Percentiles rank a stretch among this genome's conserved stretches.
Conservation (phyloP, 73 alveolate genomes). For the Paramecium sonneborni region DNA sequence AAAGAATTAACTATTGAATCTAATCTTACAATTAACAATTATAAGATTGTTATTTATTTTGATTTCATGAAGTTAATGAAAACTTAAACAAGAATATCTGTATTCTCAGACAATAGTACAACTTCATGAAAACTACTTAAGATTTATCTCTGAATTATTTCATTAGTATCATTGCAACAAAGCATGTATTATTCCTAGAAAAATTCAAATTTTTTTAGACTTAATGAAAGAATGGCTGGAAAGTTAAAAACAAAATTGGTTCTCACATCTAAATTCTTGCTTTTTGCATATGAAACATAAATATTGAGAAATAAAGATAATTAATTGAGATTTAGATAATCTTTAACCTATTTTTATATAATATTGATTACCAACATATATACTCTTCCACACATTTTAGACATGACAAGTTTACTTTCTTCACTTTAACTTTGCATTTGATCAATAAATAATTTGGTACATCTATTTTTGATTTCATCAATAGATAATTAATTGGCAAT, state of each 20-base stretch:
- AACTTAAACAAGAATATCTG: background rate
- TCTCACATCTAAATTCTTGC: constrained; percentile 43
- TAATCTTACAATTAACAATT: background rate
- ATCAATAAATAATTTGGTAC: constrained; percentile 61
- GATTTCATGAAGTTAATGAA: background rate
- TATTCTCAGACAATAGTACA: constrained; percentile 26
- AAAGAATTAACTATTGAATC: background rate
- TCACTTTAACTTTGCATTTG: constrained; percentile 52
- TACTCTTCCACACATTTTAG: constrained; percentile 49
- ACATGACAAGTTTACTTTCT: constrained; percentile 40
- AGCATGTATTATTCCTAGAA: constrained; percentile 7
- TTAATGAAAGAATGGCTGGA: constrained; percentile 54
- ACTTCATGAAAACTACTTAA: constrained; percentile 62
- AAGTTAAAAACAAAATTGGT: constrained; percentile 54
- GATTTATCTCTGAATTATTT: constrained; percentile 2
- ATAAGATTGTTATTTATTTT: background rate
- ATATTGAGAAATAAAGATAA: background rate
- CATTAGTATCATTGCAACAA: constrained; percentile 4
- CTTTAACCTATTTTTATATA: background rate
- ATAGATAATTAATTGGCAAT: constrained; percentile 51
- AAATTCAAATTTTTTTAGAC: constrained; percentile 55
- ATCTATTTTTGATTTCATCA: constrained; percentile 58
- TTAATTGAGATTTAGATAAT: background rate
- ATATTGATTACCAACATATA: constrained; percentile 10
- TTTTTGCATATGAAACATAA: constrained; percentile 19